phyloP scores from a whole-genome alignment of 768 basidiomycete species.

The Russula foetens region DNA sequence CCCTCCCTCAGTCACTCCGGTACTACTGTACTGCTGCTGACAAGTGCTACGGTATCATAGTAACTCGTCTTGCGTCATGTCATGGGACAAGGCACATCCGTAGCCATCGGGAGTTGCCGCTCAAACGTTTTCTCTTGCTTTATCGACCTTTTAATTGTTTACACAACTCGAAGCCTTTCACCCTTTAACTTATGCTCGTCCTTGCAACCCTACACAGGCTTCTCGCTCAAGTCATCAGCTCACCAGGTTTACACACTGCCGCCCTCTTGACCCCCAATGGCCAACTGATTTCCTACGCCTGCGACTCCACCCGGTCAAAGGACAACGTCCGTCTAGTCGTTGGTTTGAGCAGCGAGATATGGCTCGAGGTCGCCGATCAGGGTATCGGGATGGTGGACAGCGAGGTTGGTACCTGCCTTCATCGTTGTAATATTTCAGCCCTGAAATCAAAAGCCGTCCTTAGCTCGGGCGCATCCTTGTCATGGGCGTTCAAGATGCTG shows the following conservation, averaged over 20 bases:
- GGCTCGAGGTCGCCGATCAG: slow-evolving; percentile 64
- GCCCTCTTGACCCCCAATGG: slow-evolving; percentile 67
- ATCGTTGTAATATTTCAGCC: background rate
- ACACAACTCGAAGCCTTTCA: too few species aligned
- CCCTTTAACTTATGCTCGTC: slow-evolving; percentile 46
- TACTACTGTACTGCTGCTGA: too few species aligned
- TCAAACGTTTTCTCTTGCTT: too few species aligned
- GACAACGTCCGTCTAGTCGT: slow-evolving; percentile 68
- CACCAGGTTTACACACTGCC: slow-evolving; percentile 59
- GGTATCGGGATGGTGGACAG: slow-evolving; percentile 68
- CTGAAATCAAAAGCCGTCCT: background rate
- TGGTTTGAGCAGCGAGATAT: slow-evolving; percentile 65
- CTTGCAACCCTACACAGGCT: slow-evolving; percentile 59
- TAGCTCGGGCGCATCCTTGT: slow-evolving; percentile 69
- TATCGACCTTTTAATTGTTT: background rate
- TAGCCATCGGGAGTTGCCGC: slow-evolving; percentile 4
- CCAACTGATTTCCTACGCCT: slow-evolving; percentile 60
- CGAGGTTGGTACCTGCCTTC: slow-evolving; percentile 43
- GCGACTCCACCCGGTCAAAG: slow-evolving; percentile 48
- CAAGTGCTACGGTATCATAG: too few species aligned
- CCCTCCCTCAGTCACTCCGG: too few species aligned
- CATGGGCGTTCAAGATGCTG: slow-evolving; percentile 45
- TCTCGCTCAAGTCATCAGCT: slow-evolving; percentile 52
- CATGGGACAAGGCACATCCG: background rate
- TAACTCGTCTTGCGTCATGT: background rate